These are phyloP conservation scores for Colletotrichum lupini DNA, from an alignment of 2,329 filamentous ascomycete genomes.

Conservation along the genomic window DNA sequence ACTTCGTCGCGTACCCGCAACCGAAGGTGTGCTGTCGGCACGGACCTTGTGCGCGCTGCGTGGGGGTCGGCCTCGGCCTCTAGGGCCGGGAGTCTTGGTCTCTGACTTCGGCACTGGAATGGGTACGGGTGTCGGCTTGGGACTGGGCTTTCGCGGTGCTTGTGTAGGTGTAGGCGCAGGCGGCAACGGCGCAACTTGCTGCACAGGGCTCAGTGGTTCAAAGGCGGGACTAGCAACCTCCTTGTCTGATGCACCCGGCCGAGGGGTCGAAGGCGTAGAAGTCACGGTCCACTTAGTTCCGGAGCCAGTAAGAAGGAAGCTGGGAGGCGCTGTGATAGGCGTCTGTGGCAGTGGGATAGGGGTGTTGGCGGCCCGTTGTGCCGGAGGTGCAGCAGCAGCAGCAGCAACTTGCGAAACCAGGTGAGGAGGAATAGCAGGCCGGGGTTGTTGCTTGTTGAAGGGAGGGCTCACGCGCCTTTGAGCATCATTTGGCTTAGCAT, in stretches of 20 bases:
- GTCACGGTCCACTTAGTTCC: slow-evolving; percentile 70
- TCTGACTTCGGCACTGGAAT: slow-evolving; percentile 41
- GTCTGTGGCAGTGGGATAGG: slow-evolving; percentile 47
- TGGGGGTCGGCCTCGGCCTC: slow-evolving; percentile 50
- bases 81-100: slow-evolving; percentile 26
- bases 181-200: slow-evolving; percentile 48
- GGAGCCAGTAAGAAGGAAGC: slow-evolving; percentile 47
- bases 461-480: slow-evolving; percentile 44
- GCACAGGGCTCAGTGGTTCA: slow-evolving; percentile 69
- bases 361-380: slow-evolving; percentile 45
- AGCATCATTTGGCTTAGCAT: slow-evolving; percentile 37
- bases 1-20: slow-evolving; percentile 49
- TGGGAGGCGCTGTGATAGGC: slow-evolving; percentile 41
- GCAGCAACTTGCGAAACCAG: slow-evolving; percentile 52
- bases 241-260: slow-evolving; percentile 41
- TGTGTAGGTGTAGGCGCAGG: slow-evolving; percentile 46
- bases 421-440: slow-evolving; percentile 53
- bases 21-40: slow-evolving; percentile 48
- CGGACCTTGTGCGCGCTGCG: slow-evolving; percentile 49
- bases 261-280: slow-evolving; percentile 69
- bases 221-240: slow-evolving; percentile 63
- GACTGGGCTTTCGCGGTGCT: slow-evolving; percentile 46
- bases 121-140: slow-evolving; percentile 41
- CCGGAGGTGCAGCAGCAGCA: slow-evolving; percentile 41
- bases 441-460: slow-evolving; percentile 46